Evolutionary conservation across 1,284 basidiomycete species (phyloP).

Genomic region (Inonotus hispidus): DNA sequence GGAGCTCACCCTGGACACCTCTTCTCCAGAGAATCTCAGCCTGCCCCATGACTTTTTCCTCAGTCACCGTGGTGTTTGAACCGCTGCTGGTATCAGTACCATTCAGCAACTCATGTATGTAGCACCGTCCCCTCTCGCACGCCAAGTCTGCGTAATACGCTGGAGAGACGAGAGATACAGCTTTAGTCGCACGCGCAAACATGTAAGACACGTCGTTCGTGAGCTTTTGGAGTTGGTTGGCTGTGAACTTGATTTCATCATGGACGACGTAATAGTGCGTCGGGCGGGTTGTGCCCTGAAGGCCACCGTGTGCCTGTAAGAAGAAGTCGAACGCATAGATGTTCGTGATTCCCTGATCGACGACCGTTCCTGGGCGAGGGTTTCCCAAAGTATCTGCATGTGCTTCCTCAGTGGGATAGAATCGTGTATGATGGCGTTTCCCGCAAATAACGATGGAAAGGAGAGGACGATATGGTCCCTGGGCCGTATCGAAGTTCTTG

Average conservation of each 20-base stretch:
- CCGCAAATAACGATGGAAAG: slow-evolving; percentile 75
- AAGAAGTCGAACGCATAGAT: slow-evolving; percentile 77
- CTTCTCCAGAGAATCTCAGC: slow-evolving; percentile 50
- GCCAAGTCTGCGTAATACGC: slow-evolving; percentile 74
- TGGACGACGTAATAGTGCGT: slow-evolving; percentile 77
- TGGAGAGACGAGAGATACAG: slow-evolving; percentile 71
- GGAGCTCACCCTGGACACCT: slow-evolving; percentile 43
- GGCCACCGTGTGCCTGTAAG: slow-evolving; percentile 37
- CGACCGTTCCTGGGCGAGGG: slow-evolving; percentile 68
- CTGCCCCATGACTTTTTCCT: slow-evolving; percentile 45
- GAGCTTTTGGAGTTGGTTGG: slow-evolving; percentile 58
- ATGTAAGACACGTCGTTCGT: slow-evolving; percentile 64
- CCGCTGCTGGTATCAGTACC: slow-evolving; percentile 40
- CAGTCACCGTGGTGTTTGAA: slow-evolving; percentile 21
- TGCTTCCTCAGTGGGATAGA: slow-evolving; percentile 58
- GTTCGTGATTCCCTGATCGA: slow-evolving; percentile 60
- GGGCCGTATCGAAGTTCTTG: slow-evolving; percentile 41
- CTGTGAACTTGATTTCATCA: slow-evolving; percentile 62
- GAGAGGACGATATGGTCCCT: slow-evolving; percentile 52
- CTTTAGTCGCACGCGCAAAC: slow-evolving; percentile 76
- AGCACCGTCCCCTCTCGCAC: slow-evolving; percentile 73
- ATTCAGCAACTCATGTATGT: slow-evolving; percentile 58
- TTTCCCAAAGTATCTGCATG: slow-evolving; percentile 61
- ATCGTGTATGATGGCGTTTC: slow-evolving; percentile 81
- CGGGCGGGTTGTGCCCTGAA: slow-evolving; percentile 53